phyloP scores from a whole-genome alignment of 192 early-diverging fungal genomes.

The Dissophora globulifera region DNA sequence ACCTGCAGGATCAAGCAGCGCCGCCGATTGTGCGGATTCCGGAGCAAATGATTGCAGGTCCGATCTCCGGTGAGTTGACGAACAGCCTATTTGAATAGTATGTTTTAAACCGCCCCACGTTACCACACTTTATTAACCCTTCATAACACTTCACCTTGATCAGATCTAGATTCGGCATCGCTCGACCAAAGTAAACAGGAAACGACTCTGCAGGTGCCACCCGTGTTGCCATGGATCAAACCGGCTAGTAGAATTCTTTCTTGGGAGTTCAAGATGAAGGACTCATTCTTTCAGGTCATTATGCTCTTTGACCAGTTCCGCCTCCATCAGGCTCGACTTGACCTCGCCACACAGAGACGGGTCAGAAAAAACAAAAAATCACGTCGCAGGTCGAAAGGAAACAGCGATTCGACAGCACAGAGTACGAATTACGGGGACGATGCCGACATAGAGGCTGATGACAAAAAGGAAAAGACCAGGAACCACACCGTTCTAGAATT shows the following conservation, averaged over 20 bases:
- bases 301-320: slow-evolving; percentile 48
- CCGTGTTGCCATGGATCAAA: slow-evolving; percentile 22
- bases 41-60: slow-evolving; percentile 23
- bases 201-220: not conserved
- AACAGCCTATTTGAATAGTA: too few species aligned
- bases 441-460: not conserved
- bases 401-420: not conserved
- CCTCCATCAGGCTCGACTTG: slow-evolving; percentile 27
- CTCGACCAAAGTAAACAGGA: not conserved
- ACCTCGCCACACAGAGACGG: slow-evolving; percentile 20
- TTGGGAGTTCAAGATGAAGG: slow-evolving; percentile 42
- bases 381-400: not conserved
- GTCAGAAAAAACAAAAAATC: slow-evolving; percentile 5
- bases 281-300: slow-evolving; percentile 28
- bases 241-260: slow-evolving; percentile 27
- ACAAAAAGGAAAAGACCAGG: slow-evolving; percentile 3
- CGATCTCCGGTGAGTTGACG: slow-evolving; percentile 5
- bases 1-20: slow-evolving; percentile 56
- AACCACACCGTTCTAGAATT: slow-evolving; percentile 39
- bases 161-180: slow-evolving; percentile 4
- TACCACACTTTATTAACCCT: not conserved
- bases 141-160: not conserved
- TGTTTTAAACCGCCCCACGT: too few species aligned
- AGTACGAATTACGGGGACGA: not conserved
- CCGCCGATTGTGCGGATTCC: slow-evolving; percentile 52